phyloP scores from a whole-genome alignment of 305 asterid genomes.

The Solanum hybrid region DNA sequence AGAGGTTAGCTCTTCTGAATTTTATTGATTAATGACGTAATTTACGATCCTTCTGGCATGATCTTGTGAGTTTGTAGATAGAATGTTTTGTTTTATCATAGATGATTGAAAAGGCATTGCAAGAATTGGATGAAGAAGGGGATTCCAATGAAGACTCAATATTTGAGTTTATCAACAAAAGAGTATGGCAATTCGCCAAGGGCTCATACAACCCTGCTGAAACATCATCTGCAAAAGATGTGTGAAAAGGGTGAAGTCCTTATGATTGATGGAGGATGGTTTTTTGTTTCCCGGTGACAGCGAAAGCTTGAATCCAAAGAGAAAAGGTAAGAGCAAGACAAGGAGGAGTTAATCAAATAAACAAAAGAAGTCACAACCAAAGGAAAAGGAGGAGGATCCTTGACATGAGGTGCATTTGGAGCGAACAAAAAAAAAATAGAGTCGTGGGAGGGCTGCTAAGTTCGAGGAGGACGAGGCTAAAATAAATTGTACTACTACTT shows the following conservation, averaged over 20 bases:
- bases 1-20: too few species aligned
- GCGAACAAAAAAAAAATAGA: neutral
- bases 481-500: neutral
- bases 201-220: slow-evolving; percentile 9
- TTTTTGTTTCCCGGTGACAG: slow-evolving; percentile 15
- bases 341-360: neutral
- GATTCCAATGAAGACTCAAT: slow-evolving; percentile 42
- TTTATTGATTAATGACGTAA: too few species aligned
- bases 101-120: slow-evolving; percentile 51
- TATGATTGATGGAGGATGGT: slow-evolving; percentile 8
- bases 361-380: neutral
- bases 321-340: slow-evolving; percentile 13
- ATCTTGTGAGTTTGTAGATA: too few species aligned
- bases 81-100: slow-evolving; percentile 6
- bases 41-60: too few species aligned
- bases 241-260: slow-evolving; percentile 16
- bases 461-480: neutral
- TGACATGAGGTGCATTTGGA: neutral
- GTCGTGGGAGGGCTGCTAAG: neutral
- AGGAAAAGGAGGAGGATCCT: neutral
- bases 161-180: slow-evolving; percentile 23
- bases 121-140: slow-evolving; percentile 28
- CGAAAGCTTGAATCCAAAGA: neutral
- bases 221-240: slow-evolving; percentile 35
- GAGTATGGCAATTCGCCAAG: slow-evolving; percentile 24